These are phyloP conservation scores for Globisporangium perplexum DNA, from an alignment of 352 stramenopile species.

Conservation along the genomic window DNA sequence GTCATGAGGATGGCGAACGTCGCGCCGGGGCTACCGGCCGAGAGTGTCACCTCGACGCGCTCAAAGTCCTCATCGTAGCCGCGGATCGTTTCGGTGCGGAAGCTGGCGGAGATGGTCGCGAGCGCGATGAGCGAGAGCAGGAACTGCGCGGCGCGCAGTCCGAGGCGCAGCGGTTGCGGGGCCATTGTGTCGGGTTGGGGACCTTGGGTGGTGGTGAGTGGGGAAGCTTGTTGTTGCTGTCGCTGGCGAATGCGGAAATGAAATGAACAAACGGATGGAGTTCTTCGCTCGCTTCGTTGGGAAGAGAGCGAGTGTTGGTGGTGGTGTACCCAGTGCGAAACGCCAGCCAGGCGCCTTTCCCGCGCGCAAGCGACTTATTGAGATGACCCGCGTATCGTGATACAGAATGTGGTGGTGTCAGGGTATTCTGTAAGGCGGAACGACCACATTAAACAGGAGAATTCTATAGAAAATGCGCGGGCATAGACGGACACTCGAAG, in stretches of 20 bases:
- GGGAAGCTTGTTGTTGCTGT: too few species aligned
- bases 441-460: too few species aligned
- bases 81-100: not conserved
- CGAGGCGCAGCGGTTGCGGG: constrained; percentile 15
- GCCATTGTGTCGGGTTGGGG: not conserved
- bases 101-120: constrained; percentile 32
- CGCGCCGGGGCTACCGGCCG: constrained; percentile 22
- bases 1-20: constrained; percentile 57
- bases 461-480: not conserved
- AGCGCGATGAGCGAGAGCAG: constrained; percentile 52
- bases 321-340: not conserved
- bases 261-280: not conserved
- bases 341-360: not conserved
- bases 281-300: too few species aligned
- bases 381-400: not conserved
- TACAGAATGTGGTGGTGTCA: too few species aligned
- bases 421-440: too few species aligned
- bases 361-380: not conserved
- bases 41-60: constrained; percentile 4
- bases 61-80: not conserved
- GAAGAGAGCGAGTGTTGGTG: not conserved
- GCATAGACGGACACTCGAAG: not conserved
- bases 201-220: not conserved
- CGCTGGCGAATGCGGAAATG: not conserved
- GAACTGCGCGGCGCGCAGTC: constrained; percentile 41